Conservation (phyloP, 2,329 filamentous ascomycete species). For the Endothia cerciana region DNA sequence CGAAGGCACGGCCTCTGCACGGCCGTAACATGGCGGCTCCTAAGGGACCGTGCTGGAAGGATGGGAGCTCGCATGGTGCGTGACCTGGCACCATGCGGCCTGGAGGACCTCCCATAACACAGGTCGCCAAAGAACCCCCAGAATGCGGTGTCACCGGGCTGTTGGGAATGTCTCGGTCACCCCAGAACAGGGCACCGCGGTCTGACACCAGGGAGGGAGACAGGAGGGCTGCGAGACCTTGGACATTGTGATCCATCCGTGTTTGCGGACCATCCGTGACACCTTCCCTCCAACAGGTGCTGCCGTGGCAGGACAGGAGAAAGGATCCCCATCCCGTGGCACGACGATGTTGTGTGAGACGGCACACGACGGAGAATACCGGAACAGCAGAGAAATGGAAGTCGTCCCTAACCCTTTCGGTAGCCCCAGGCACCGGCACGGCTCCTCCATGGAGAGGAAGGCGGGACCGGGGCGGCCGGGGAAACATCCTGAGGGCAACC, state of each 20-base stretch:
- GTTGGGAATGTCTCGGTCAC: neutral
- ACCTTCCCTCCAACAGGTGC: neutral
- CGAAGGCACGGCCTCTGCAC: too few species aligned
- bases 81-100: too few species aligned
- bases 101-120: neutral
- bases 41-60: neutral
- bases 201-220: neutral
- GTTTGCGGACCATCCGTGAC: neutral
- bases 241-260: neutral
- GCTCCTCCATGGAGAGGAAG: too few species aligned
- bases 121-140: neutral
- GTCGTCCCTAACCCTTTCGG: too few species aligned
- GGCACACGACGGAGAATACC: neutral
- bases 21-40: too few species aligned
- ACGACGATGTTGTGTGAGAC: neutral
- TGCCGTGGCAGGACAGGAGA: neutral
- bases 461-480: too few species aligned
- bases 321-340: neutral
- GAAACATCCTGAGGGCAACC: too few species aligned
- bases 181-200: neutral
- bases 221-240: neutral
- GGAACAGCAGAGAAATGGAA: too few species aligned
- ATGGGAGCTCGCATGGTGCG: neutral
- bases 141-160: constrained; percentile 1
- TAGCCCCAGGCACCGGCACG: too few species aligned